Evolutionary conservation across 1,139 yeast genomes (phyloP).

Genomic region (Debaryomycetaceae sp.): DNA sequence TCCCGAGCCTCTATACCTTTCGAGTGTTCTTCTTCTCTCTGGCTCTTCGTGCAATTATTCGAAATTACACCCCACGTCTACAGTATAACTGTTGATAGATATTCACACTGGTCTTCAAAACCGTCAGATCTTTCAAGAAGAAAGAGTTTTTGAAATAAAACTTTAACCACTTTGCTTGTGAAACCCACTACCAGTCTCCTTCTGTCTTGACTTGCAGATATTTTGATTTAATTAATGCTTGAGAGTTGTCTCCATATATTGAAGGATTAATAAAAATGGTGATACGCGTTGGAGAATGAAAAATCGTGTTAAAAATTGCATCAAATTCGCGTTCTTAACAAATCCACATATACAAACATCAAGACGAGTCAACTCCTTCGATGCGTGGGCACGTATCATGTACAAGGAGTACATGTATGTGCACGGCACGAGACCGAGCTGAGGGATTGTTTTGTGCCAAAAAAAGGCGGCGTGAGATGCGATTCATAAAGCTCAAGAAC

Average conservation of each 20-base stretch:
- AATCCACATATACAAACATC: not conserved
- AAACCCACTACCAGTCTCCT: not conserved
- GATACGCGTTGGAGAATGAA: constrained; percentile 1
- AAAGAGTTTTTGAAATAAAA: not conserved
- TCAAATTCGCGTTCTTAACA: not conserved
- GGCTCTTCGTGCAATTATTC: not conserved
- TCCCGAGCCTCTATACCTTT: not conserved
- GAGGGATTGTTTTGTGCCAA: not conserved
- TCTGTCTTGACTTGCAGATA: not conserved
- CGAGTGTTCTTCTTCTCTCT: not conserved
- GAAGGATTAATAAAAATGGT: not conserved
- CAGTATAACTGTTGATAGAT: not conserved
- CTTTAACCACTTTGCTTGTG: not conserved
- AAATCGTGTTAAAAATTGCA: constrained; percentile 1
- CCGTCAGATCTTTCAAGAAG: not conserved
- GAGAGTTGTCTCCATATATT: not conserved
- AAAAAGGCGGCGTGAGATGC: not conserved
- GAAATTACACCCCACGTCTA: not conserved
- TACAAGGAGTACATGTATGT: not conserved
- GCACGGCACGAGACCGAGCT: not conserved
- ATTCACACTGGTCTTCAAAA: not conserved
- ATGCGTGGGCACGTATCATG: not conserved
- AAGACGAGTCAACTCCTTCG: not conserved
- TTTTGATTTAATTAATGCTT: not conserved
- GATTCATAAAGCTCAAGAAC: not conserved